phyloP scores from a whole-genome alignment of 1,284 basidiomycete genomes.

The Leccinum subrobustum region DNA sequence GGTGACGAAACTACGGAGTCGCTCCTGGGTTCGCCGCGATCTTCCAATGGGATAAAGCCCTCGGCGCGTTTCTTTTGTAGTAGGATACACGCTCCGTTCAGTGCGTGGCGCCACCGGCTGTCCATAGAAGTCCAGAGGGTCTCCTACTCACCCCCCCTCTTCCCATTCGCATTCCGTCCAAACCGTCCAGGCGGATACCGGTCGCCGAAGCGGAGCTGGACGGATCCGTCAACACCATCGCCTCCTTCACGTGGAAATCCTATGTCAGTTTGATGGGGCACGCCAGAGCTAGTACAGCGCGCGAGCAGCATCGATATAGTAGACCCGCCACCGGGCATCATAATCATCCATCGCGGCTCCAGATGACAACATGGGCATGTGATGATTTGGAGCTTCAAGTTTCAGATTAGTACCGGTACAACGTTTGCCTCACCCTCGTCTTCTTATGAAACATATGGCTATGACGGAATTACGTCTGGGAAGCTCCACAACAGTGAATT shows the following conservation, averaged over 20 bases:
- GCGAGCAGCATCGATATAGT: neutral
- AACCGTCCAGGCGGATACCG: constrained; percentile 5
- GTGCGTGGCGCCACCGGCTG: neutral
- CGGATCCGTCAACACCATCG: constrained; percentile 3
- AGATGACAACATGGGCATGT: neutral
- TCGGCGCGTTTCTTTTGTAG: neutral
- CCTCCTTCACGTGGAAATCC: constrained; percentile 4
- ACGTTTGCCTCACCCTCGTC: neutral
- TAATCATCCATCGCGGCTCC: neutral
- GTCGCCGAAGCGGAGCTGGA: constrained; percentile 15
- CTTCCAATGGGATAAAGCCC: constrained; percentile 16
- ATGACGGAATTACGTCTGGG: constrained; percentile 1
- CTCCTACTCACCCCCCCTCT: neutral
- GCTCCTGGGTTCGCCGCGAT: neutral
- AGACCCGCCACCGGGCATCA: neutral
- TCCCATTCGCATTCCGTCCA: neutral
- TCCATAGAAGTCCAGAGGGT: neutral
- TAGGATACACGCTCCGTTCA: neutral
- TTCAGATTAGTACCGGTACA: neutral
- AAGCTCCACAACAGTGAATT: neutral
- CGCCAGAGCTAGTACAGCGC: neutral
- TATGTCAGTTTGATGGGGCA: neutral
- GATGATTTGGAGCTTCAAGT: neutral
- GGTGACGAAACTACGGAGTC: neutral
- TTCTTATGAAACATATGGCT: neutral